These are phyloP conservation scores for Eucalyptus cloeziana DNA, from an alignment of 345 rosid species.

Conservation along the genomic window DNA sequence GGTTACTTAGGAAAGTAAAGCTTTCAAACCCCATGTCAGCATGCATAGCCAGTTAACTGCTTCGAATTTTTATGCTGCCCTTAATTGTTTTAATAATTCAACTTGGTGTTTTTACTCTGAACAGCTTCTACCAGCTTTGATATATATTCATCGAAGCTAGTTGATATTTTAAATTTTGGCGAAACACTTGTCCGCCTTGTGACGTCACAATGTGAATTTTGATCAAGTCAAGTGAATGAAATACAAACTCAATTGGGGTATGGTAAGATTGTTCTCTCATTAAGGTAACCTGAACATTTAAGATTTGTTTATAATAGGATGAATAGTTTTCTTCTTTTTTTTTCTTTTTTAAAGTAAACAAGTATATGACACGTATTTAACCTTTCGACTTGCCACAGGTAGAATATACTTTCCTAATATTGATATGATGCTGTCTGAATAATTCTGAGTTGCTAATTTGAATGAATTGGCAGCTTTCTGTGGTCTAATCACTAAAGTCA, in stretches of 20 bases:
- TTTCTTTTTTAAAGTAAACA: neutral
- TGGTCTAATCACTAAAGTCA: accelerated
- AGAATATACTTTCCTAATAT: neutral
- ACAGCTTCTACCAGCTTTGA: neutral
- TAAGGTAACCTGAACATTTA: neutral
- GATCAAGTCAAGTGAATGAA: neutral
- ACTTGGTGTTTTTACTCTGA: neutral
- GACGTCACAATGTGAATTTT: too few species aligned
- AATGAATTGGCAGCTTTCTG: neutral
- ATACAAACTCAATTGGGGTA: neutral
- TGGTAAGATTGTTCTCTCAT: neutral
- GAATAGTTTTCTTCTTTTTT: too few species aligned
- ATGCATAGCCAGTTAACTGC: neutral
- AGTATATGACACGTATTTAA: accelerated
- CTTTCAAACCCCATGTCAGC: neutral
- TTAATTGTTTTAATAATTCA: neutral
- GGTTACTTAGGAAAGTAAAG: neutral
- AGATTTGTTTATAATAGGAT: neutral
- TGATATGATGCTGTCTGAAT: neutral
- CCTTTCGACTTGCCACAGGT: neutral
- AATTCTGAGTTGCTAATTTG: neutral
- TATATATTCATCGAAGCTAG: too few species aligned
- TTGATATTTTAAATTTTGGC: too few species aligned
- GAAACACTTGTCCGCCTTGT: too few species aligned
- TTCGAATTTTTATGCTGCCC: neutral